Percentiles rank a stretch among this genome's conserved stretches.
Conservation (phyloP, 441 rosid genomes). For the Daphne laureola region DNA sequence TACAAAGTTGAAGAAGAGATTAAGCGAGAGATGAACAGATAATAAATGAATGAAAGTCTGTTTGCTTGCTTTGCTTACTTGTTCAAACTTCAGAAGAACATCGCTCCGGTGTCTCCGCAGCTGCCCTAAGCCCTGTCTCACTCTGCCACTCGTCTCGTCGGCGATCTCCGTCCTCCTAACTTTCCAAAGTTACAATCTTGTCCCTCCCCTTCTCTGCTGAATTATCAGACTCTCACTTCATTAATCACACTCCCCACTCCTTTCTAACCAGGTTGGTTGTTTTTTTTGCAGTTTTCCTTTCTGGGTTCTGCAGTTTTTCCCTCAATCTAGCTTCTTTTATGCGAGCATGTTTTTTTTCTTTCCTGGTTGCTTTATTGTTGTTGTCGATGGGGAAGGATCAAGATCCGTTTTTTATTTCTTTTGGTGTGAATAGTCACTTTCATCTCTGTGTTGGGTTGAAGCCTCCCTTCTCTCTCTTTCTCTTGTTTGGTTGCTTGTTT, state of each 20-base stretch:
- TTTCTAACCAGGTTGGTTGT: neutral
- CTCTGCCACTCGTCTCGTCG: conserved; percentile 6
- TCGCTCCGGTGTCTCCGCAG: too few species aligned
- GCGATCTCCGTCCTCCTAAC: neutral
- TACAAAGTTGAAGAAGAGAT: too few species aligned
- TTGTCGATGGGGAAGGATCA: conserved; percentile 3
- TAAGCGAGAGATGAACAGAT: too few species aligned
- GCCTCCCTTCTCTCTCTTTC: too few species aligned
- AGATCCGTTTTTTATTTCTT: conserved; percentile 3
- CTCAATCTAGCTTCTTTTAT: neutral
- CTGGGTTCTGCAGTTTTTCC: neutral
- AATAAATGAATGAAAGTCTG: too few species aligned
- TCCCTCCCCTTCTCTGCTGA: conserved; percentile 6
- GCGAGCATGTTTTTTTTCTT: neutral
- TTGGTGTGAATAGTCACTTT: too few species aligned
- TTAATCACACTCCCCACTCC: neutral
- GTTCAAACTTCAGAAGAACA: too few species aligned
- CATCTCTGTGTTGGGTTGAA: too few species aligned
- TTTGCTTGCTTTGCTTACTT: too few species aligned
- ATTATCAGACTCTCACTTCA: conserved; percentile 1
- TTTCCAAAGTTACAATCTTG: neutral
- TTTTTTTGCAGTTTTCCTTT: too few species aligned
- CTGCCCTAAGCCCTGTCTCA: neutral
- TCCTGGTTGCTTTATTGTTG: neutral
- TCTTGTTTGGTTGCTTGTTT: neutral